phyloP scores from a whole-genome alignment of 345 rosid genomes.

The Acer campestre region DNA sequence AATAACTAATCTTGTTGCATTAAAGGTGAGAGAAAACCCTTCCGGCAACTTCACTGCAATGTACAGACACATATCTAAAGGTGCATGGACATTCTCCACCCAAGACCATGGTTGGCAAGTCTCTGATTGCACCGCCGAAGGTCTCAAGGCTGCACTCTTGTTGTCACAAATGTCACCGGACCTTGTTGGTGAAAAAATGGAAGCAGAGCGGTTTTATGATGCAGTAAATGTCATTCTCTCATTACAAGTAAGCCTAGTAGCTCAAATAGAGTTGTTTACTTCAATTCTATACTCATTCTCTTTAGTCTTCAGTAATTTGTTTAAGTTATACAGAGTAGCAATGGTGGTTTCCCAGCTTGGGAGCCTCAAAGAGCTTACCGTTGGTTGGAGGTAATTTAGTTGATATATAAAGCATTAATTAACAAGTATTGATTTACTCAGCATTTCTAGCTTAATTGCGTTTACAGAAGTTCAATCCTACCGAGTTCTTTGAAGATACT shows the following conservation, averaged over 20 bases:
- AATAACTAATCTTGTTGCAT: background rate
- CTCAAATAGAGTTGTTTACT: background rate
- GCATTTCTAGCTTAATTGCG: background rate
- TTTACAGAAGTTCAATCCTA: conserved; percentile 50
- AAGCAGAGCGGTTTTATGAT: conserved; percentile 33
- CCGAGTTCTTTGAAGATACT: conserved; percentile 51
- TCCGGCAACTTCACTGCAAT: conserved; percentile 56
- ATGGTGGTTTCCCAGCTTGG: conserved; percentile 59
- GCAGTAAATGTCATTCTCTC: conserved; percentile 54
- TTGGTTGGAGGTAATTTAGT: conserved; percentile 49
- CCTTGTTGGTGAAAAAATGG: conserved; percentile 44
- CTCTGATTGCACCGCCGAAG: conserved; percentile 74
- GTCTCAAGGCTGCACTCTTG: conserved; percentile 49
- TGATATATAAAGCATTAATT: too few relatives aligned
- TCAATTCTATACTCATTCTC: background rate
- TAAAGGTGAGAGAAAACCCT: conserved; percentile 60
- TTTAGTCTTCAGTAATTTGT: background rate
- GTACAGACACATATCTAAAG: conserved; percentile 69
- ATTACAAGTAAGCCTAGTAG: conserved; percentile 40
- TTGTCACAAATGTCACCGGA: conserved; percentile 44
- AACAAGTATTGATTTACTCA: background rate
- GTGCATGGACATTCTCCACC: conserved; percentile 63
- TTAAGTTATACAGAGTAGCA: conserved; percentile 34
- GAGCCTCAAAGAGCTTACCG: conserved; percentile 50
- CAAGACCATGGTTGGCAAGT: conserved; percentile 82